A percentile compares a stretch with the other conserved stretches of the same genome.
Conservation (phyloP, 495 filamentous ascomycete genomes). For the Podospora pseudoanserina region DNA sequence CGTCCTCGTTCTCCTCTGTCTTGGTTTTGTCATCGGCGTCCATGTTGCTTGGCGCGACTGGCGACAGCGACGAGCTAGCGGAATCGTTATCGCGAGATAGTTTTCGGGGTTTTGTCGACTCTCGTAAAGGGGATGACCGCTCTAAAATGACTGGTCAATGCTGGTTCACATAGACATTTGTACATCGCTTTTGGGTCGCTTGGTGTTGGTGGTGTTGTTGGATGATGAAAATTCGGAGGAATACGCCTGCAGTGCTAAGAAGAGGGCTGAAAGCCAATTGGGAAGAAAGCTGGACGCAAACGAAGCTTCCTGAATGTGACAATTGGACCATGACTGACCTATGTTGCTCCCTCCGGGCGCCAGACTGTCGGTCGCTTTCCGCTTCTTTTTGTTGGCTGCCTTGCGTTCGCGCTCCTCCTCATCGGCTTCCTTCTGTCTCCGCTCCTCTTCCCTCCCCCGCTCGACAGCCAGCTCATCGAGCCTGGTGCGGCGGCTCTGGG, state of each 20-base stretch:
- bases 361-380: constrained; percentile 47
- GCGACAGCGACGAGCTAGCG: constrained; percentile 63
- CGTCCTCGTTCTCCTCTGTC: constrained; percentile 46
- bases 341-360: constrained; percentile 66
- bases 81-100: constrained; percentile 52
- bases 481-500: constrained; percentile 59
- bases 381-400: constrained; percentile 54
- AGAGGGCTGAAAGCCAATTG: neutral
- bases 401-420: constrained; percentile 50
- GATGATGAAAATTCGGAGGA: constrained; percentile 3
- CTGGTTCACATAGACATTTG: constrained; percentile 9
- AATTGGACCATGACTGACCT: constrained; percentile 50
- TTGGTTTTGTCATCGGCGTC: constrained; percentile 50
- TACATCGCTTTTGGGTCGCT: neutral
- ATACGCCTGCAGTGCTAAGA: neutral
- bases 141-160: constrained; percentile 28
- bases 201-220: neutral
- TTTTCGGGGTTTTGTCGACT: constrained; percentile 45
- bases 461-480: constrained; percentile 45
- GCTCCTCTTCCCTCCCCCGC: constrained; percentile 40
- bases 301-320: neutral
- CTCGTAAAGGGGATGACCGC: constrained; percentile 45
- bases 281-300: neutral
- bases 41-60: constrained; percentile 49
- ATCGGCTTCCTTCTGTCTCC: constrained; percentile 34